Percentiles rank a stretch among this genome's conserved stretches.
These are phyloP conservation scores for Zasmidium cellare DNA, from an alignment of 2,329 filamentous ascomycete genomes.

Conservation along the genomic window DNA sequence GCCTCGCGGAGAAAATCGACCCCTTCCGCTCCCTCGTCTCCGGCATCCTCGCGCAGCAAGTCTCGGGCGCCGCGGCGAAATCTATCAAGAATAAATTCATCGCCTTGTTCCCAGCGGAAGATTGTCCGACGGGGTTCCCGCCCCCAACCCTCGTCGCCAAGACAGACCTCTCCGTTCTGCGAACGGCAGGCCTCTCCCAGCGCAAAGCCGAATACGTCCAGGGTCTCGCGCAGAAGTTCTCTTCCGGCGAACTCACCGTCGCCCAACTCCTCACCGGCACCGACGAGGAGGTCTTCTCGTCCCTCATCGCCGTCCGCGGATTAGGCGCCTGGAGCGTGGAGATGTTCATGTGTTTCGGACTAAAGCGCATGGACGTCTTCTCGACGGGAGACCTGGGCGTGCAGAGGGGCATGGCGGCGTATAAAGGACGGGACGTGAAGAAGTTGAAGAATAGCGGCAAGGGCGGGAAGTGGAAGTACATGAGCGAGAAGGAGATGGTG, in stretches of 20 bases:
- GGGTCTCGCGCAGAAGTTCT: conserved; percentile 81
- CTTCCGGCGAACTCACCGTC: conserved; percentile 70
- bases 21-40: conserved; percentile 81
- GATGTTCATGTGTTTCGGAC: conserved; percentile 96
- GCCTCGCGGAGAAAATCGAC: conserved; percentile 80
- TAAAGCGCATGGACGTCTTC: conserved; percentile 94
- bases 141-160: conserved; percentile 70
- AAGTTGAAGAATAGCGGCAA: conserved; percentile 73
- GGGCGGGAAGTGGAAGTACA: conserved; percentile 96
- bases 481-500: conserved; percentile 90
- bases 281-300: conserved; percentile 83
- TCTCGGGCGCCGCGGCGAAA: conserved; percentile 86
- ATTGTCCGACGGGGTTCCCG: conserved; percentile 60
- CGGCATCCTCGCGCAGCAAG: conserved; percentile 94
- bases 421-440: conserved; percentile 76
- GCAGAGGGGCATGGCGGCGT: conserved; percentile 90
- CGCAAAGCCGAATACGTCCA: conserved; percentile 94
- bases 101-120: conserved; percentile 59
- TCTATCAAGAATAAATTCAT: conserved; percentile 88
- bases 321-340: conserved; percentile 90
- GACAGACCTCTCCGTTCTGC: conserved; percentile 65
- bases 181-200: conserved; percentile 85
- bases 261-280: conserved; percentile 73
- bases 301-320: conserved; percentile 80
- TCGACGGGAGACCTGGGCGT: conserved; percentile 89